Evolutionary conservation across 2,329 filamentous ascomycete species (phyloP).

Genomic region (Zymoseptoria brevis): DNA sequence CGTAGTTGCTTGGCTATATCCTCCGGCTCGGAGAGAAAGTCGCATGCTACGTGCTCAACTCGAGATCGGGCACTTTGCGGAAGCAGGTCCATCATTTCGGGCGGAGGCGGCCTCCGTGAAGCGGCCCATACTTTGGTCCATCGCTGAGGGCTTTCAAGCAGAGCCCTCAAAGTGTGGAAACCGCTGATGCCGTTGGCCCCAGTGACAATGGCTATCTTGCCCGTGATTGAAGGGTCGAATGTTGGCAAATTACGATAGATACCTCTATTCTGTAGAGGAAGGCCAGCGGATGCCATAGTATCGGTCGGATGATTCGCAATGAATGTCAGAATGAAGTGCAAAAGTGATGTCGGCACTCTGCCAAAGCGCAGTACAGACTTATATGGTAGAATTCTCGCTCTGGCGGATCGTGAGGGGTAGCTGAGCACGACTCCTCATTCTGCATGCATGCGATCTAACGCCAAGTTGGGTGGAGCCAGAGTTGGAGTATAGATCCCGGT

Average conservation of each 20-base stretch:
- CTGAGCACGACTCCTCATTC: conserved; percentile 2
- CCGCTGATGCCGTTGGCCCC: conserved; percentile 50
- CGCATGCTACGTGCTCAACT: conserved; percentile 25
- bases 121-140: conserved; percentile 48
- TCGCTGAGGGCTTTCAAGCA: conserved; percentile 39
- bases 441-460: neutral
- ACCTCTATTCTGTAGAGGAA: conserved; percentile 27
- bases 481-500: neutral
- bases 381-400: neutral
- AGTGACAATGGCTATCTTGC: conserved; percentile 45
- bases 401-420: conserved; percentile 3
- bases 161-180: conserved; percentile 43
- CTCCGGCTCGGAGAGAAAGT: conserved; percentile 33
- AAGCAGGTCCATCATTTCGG: conserved; percentile 29
- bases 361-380: neutral
- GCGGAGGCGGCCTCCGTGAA: conserved; percentile 40
- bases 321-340: neutral
- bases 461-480: neutral
- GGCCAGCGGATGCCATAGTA: conserved; percentile 21
- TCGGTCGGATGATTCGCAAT: neutral
- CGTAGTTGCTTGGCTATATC: conserved; percentile 32
- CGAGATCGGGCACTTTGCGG: conserved; percentile 23
- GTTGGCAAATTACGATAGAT: conserved; percentile 46
- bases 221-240: conserved; percentile 36
- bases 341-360: neutral